phyloP scores from a whole-genome alignment of 1,284 basidiomycete genomes.

The Ustilago shanxiensis region DNA sequence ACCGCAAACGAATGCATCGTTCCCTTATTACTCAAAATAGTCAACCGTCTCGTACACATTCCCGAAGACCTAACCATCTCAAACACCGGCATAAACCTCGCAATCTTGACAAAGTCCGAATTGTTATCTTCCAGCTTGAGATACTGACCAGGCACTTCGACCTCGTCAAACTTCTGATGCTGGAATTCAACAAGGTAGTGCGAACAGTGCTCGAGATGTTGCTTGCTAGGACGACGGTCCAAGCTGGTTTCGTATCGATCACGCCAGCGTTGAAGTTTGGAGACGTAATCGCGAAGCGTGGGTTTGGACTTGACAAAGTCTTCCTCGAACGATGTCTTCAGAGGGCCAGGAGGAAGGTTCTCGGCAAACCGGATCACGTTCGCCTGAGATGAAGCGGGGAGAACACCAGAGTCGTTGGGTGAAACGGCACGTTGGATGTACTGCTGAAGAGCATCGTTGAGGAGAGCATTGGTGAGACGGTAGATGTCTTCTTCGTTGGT shows the following conservation, averaged over 20 bases:
- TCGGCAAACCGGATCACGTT: slow-evolving; percentile 82
- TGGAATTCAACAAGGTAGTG: slow-evolving; percentile 98
- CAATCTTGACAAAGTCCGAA: slow-evolving; percentile 90
- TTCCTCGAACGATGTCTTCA: slow-evolving; percentile 85
- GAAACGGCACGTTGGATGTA: slow-evolving; percentile 66
- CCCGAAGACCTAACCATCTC: slow-evolving; percentile 88
- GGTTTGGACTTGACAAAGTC: slow-evolving; percentile 89
- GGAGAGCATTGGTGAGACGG: slow-evolving; percentile 85
- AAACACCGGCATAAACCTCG: slow-evolving; percentile 89
- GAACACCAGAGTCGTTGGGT: slow-evolving; percentile 79
- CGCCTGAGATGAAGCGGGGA: slow-evolving; percentile 75
- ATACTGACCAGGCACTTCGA: slow-evolving; percentile 98
- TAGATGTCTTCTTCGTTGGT: slow-evolving; percentile 94
- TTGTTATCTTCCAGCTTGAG: slow-evolving; percentile 86
- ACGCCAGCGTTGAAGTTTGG: slow-evolving; percentile 90
- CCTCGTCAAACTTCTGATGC: slow-evolving; percentile 96
- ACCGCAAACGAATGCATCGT: slow-evolving; percentile 89
- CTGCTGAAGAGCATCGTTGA: slow-evolving; percentile 76
- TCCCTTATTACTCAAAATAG: slow-evolving; percentile 92
- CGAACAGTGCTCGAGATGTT: slow-evolving; percentile 89
- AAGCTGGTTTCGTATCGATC: slow-evolving; percentile 89
- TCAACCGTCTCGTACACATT: slow-evolving; percentile 89
- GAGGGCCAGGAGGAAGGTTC: slow-evolving; percentile 70
- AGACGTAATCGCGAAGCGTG: slow-evolving; percentile 88
- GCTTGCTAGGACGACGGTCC: slow-evolving; percentile 84